phyloP scores from a whole-genome alignment of 2,329 filamentous ascomycete species.

The Cladosporium sp. region DNA sequence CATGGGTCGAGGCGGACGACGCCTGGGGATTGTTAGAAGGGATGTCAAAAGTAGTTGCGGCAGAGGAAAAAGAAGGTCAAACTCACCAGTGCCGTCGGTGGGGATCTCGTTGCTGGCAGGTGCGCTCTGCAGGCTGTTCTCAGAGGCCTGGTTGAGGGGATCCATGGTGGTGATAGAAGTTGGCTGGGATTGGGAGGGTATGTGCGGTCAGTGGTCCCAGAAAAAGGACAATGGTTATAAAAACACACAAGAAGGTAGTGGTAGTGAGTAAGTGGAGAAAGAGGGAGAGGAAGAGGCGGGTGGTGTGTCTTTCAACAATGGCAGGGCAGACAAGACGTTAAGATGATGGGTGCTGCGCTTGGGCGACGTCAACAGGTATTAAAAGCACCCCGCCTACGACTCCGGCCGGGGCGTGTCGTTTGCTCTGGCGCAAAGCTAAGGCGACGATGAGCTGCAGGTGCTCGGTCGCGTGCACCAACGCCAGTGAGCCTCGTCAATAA shows the following conservation, averaged over 20 bases:
- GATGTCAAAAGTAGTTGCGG: not conserved
- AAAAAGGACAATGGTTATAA: not conserved
- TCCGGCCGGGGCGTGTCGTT: not conserved
- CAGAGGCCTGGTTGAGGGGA: constrained; percentile 46
- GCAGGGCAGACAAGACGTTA: not conserved
- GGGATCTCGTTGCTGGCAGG: constrained; percentile 55
- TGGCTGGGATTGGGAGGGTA: not conserved
- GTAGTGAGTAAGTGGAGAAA: not conserved
- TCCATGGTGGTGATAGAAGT: constrained; percentile 31
- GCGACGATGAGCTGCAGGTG: constrained; percentile 12
- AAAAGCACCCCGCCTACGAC: not conserved
- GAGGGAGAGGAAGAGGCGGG: not conserved
- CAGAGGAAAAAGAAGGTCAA: not conserved
- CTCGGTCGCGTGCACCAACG: not conserved
- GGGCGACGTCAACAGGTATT: not conserved
- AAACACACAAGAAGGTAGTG: not conserved
- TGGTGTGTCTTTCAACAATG: not conserved
- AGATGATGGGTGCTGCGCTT: not conserved
- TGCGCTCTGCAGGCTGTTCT: constrained; percentile 46
- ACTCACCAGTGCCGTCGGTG: constrained; percentile 71
- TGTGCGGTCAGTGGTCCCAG: not conserved
- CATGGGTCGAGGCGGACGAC: constrained; percentile 86
- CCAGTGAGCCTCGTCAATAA: not conserved
- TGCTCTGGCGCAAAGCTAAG: not conserved
- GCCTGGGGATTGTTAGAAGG: constrained; percentile 54